A percentile compares a stretch with the other conserved stretches of the same genome.
phyloP scores from a whole-genome alignment of 768 basidiomycete genomes.

The Hygrophoropsis aurantiaca region DNA sequence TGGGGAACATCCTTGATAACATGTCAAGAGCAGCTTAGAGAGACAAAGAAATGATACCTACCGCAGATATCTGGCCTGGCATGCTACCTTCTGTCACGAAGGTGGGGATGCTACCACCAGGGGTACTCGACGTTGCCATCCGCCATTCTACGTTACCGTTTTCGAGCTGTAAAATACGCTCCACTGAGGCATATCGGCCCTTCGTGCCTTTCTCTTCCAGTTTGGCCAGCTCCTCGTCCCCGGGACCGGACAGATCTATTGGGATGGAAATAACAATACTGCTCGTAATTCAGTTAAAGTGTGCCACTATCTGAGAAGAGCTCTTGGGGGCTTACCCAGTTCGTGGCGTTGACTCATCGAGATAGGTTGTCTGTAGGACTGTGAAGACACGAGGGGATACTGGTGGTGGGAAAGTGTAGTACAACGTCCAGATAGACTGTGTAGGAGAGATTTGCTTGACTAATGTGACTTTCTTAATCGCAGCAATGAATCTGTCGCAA shows the following conservation, averaged over 20 bases:
- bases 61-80: conserved; percentile 62
- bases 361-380: conserved; percentile 62
- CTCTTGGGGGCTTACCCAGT: conserved; percentile 51
- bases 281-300: background rate
- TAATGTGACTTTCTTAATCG: conserved; percentile 60
- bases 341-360: conserved; percentile 48
- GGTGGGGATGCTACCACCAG: conserved; percentile 67
- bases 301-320: background rate
- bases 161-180: conserved; percentile 60
- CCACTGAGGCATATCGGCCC: conserved; percentile 71
- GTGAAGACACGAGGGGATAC: conserved; percentile 77
- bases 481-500: conserved; percentile 56
- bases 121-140: conserved; percentile 76
- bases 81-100: conserved; percentile 63
- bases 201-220: conserved; percentile 64
- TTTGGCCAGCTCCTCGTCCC: conserved; percentile 54
- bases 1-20: conserved; percentile 63
- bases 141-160: conserved; percentile 72
- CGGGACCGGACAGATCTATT: conserved; percentile 54
- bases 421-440: conserved; percentile 67
- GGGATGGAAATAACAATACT: conserved; percentile 59
- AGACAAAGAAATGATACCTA: conserved; percentile 26
- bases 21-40: background rate
- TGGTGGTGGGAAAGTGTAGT: conserved; percentile 71
- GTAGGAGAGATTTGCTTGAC: conserved; percentile 64